Evolutionary conservation across 306 rosid species (phyloP), one percentile per base, ranked within the genome.

Genomic region (Crotalaria pallida): DNA sequence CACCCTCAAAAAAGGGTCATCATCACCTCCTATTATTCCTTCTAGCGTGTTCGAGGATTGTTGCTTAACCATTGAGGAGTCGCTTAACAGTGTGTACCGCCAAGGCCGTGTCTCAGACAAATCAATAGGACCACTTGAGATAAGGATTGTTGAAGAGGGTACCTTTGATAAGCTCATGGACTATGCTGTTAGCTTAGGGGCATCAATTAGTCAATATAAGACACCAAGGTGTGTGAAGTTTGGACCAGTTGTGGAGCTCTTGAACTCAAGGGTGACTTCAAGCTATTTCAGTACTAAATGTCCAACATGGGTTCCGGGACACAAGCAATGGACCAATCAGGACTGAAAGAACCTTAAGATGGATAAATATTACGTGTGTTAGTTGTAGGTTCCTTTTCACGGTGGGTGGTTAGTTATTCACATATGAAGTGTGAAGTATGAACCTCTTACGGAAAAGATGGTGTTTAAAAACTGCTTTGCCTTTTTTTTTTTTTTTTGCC

Each of bases 91-190:
- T 13, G 96, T 88, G 19, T 94, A 90, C 50, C 92, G 98, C 44
- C 97, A 88, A 31, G 88, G 98, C 1, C 92, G 98, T 2, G 91
- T 71, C 16, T 85, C 90, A 0, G 97, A 94, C 60, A 94, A 94
- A 72, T 94, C 98, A 1, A 94, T 94, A 7, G 98, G 97, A 0
- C 84, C 97, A 0, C 86, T 94, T 1, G 98, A 90, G 81, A 84
- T 94, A 23, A 88, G 77, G 86, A 74, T 90, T 27, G 98, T 87
- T 10, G 92, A 86, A 45, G 43, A 79, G 0, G 97, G 98, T 2
- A 90, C 96, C 0, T 94, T 94, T 68, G 98, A 94, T 53, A 87
- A 88, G 76, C 89, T 94, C 43, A 94, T 94, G 98, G 97, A 94
- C 17, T 90, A 81, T 81, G 96, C 97, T 1, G 90, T 94, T 38